phyloP scores from a whole-genome alignment of 2,329 filamentous ascomycete species.

The Aplosporella prunicola region DNA sequence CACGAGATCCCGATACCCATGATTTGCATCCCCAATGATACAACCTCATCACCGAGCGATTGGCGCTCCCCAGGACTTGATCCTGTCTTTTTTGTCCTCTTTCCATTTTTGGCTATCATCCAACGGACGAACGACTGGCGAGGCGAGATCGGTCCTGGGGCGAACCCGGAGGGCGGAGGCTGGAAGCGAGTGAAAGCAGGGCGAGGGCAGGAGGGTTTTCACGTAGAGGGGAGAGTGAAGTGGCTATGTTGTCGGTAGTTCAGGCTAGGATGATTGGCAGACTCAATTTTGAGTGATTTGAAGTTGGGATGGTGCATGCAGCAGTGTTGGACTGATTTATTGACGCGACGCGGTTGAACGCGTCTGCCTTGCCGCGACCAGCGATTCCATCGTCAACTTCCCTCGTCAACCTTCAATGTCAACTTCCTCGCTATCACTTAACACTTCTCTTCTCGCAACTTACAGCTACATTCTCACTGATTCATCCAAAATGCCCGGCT shows the following conservation, averaged over 20 bases:
- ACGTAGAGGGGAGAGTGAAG: conserved; percentile 12
- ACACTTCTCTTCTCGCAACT: background rate
- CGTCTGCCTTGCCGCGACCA: too few species aligned
- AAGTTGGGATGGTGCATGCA: too few species aligned
- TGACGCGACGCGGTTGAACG: too few species aligned
- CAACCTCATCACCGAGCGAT: conserved; percentile 13
- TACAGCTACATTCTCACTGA: too few species aligned
- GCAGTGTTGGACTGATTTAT: too few species aligned
- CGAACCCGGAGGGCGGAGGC: conserved; percentile 11
- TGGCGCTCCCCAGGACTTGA: conserved; percentile 10
- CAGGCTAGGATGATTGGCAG: conserved; percentile 13
- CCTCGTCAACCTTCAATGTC: too few species aligned
- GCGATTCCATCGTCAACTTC: too few species aligned
- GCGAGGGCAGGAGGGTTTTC: conserved; percentile 11
- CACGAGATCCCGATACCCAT: conserved; percentile 37
- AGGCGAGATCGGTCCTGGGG: conserved; percentile 6
- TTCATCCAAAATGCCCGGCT: conserved; percentile 43
- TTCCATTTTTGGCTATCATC: conserved; percentile 10
- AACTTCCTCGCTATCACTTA: background rate
- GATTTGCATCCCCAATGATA: conserved; percentile 27
- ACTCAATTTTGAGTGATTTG: too few species aligned
- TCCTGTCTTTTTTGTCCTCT: conserved; percentile 8
- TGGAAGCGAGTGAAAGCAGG: conserved; percentile 12
- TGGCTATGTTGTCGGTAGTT: conserved; percentile 12
- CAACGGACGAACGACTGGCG: conserved; percentile 3